These are phyloP conservation scores for Ceratorhiza oryzae-sativae DNA, from an alignment of 1,284 basidiomycete species.

Conservation along the genomic window DNA sequence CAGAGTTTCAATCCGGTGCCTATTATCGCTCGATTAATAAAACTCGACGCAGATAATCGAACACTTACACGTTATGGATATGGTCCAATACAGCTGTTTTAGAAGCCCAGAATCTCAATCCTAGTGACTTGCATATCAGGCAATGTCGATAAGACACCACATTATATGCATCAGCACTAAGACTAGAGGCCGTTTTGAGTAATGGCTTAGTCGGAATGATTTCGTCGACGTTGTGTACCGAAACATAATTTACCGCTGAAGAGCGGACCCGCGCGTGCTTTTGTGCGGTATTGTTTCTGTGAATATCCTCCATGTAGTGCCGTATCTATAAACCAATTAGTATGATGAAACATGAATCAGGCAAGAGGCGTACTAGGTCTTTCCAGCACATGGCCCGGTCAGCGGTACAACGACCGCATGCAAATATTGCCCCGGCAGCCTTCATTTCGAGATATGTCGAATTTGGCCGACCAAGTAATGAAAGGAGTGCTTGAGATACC, in stretches of 20 bases:
- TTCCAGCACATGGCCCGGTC: not conserved
- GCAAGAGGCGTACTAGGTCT: not conserved
- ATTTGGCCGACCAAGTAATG: not conserved
- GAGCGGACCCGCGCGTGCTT: not conserved
- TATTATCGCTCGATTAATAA: not conserved
- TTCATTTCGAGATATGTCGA: slow-evolving; percentile 15
- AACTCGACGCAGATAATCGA: not conserved
- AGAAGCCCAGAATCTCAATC: not conserved
- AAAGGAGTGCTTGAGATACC: not conserved
- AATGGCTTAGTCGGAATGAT: not conserved
- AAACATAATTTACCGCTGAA: not conserved
- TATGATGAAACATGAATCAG: not conserved
- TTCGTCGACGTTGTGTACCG: slow-evolving; percentile 8
- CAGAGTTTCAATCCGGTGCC: not conserved
- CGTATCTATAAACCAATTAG: not conserved
- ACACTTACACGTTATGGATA: slow-evolving; percentile 10
- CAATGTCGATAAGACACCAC: not conserved
- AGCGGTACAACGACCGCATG: slow-evolving; percentile 5
- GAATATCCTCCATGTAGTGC: slow-evolving; percentile 4
- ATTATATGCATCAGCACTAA: not conserved
- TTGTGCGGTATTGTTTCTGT: not conserved
- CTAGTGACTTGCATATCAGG: not conserved
- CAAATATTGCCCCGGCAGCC: slow-evolving; percentile 1
- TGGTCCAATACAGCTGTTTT: not conserved
- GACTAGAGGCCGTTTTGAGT: not conserved